A percentile compares a stretch with the other conserved stretches of the same genome.
Evolutionary conservation across 352 stramenopile genomes (phyloP).

Genomic region (Pythium guiyangense): DNA sequence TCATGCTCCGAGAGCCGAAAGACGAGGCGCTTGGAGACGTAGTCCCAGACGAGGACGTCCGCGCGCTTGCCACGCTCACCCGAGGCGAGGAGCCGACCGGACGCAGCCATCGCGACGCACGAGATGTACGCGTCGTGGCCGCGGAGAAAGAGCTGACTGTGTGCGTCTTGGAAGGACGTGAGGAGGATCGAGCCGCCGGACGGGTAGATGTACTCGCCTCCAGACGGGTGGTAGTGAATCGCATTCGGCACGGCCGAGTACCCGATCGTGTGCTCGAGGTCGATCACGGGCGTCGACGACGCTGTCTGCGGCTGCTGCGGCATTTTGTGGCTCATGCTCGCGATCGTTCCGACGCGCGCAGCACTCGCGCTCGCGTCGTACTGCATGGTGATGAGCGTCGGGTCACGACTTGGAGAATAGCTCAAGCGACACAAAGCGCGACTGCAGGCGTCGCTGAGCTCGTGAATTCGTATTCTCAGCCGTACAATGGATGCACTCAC

Average conservation of each 20-base stretch:
- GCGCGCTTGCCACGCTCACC: constrained; percentile 76
- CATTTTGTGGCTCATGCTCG: background rate
- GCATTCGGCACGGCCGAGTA: constrained; percentile 79
- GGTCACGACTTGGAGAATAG: too few species aligned
- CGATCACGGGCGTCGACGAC: constrained; percentile 31
- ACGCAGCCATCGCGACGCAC: constrained; percentile 74
- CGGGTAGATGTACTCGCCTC: constrained; percentile 81
- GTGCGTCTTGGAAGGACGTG: constrained; percentile 63
- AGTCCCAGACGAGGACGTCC: constrained; percentile 91
- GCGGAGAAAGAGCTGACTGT: constrained; percentile 80
- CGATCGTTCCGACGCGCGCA: background rate
- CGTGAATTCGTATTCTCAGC: too few species aligned
- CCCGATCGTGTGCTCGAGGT: constrained; percentile 93
- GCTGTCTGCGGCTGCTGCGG: constrained; percentile 1
- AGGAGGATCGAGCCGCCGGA: constrained; percentile 86
- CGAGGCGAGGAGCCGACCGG: constrained; percentile 77
- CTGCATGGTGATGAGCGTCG: too few species aligned
- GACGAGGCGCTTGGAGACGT: constrained; percentile 48
- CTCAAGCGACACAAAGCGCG: too few species aligned
- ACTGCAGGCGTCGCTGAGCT: too few species aligned
- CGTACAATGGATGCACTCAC: too few species aligned
- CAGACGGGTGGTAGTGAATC: constrained; percentile 82
- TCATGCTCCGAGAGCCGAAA: constrained; percentile 91
- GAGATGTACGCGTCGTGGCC: constrained; percentile 83
- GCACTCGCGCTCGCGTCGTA: constrained; percentile 15